These are phyloP conservation scores for Lichina pygmaea DNA, from an alignment of 495 filamentous ascomycete genomes.

Conservation along the genomic window DNA sequence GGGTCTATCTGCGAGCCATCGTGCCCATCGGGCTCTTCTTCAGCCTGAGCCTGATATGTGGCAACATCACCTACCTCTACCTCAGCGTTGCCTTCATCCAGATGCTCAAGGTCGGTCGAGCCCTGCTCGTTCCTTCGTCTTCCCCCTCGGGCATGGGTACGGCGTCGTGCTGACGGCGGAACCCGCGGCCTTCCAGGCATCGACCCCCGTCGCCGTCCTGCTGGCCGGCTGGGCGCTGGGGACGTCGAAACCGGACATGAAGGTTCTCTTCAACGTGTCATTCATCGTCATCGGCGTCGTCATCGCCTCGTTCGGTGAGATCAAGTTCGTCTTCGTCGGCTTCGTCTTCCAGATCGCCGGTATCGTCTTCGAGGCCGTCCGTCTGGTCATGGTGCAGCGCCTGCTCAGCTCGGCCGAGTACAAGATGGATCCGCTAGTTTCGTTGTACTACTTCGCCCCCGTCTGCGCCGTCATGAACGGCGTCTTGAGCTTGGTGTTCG, in stretches of 20 bases:
- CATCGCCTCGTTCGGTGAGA: slow-evolving; percentile 76
- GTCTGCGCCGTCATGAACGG: slow-evolving; percentile 81
- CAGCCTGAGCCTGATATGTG: slow-evolving; percentile 80
- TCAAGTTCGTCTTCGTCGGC: slow-evolving; percentile 67
- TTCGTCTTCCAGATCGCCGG: slow-evolving; percentile 69
- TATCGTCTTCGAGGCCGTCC: slow-evolving; percentile 71
- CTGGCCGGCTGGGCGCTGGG: slow-evolving; percentile 63
- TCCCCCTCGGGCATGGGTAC: slow-evolving; percentile 3
- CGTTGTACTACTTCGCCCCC: slow-evolving; percentile 88
- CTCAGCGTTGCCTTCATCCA: slow-evolving; percentile 88
- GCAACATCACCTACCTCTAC: slow-evolving; percentile 80
- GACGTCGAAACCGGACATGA: slow-evolving; percentile 48
- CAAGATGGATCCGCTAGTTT: slow-evolving; percentile 95
- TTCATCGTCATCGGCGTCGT: slow-evolving; percentile 75
- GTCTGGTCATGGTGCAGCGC: slow-evolving; percentile 75
- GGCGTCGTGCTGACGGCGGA: not conserved
- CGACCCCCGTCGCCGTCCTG: slow-evolving; percentile 72
- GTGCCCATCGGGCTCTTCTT: slow-evolving; percentile 85
- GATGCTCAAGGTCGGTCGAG: slow-evolving; percentile 61
- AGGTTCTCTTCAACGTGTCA: slow-evolving; percentile 60
- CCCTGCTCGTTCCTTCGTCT: not conserved
- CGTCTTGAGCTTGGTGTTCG: slow-evolving; percentile 48
- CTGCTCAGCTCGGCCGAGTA: slow-evolving; percentile 71
- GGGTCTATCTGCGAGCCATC: slow-evolving; percentile 71
- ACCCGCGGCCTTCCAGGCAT: slow-evolving; percentile 29